Base-by-base conservation (phyloP, 192 early-diverging fungal genomes). In the Coemansia sp. region DNA sequence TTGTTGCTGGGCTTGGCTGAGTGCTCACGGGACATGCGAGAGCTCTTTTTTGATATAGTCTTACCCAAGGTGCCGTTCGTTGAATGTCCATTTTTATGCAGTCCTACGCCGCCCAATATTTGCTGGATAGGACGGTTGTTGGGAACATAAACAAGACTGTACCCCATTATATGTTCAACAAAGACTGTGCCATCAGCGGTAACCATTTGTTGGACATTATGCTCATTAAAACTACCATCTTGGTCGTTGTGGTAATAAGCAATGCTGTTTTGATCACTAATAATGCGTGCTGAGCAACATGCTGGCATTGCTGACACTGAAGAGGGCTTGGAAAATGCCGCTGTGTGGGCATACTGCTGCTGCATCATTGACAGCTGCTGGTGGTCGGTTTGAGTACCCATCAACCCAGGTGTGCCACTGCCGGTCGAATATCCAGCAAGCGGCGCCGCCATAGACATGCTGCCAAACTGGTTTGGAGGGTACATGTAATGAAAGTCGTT, bases 1-100 rank as follows among this genome's bases (percentile, higher is more conserved):
- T 72, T 68, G 25, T 80, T 80, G 65, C 68, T 80, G 20, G 77
- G 76, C 65, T 74, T 79, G 72, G 66, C 56, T 9, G 76, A 22
- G 31, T 21, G 31, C 21, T 34, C 31, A 7, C 31, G 31, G 31
- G 31, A 34, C 31, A 34, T 34, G 6, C 31, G 31, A 34, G 31
- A 34, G 8, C 6, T 34, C 31, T 34, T 34, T 34, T 34, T 34
- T 34, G 31, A 34, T 34, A 34, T 9, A 34, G 31, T 34, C 31
- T 34, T 34, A 34, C 31, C 31, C 31, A 34, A 34, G 31, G 34
- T n/a, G 48, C n/a, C 1, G n/a, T 38, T 55, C 12, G 17, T 28
- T 50, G 60, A 5, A 7, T 36, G 20, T 56, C 48, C 40, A 34
- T 34, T 34, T 34, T 34, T 34, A 34, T 34, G 31, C 31, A 34